Conservation (phyloP, 2,329 filamentous ascomycete genomes). For the Pestalotiopsis sp. region DNA sequence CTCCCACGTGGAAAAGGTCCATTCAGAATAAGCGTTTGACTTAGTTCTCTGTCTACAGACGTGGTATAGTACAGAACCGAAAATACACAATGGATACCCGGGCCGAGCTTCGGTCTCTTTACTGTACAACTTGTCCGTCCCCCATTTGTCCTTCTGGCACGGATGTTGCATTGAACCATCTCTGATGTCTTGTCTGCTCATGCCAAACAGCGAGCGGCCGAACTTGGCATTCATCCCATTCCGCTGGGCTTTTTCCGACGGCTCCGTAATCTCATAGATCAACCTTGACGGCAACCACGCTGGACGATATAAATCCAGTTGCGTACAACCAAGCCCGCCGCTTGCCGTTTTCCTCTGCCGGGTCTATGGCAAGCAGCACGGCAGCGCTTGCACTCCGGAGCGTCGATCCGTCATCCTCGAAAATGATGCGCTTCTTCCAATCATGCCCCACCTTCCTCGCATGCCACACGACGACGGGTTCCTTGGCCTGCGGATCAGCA, state of each 20-base stretch:
- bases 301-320: slow-evolving; percentile 46
- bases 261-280: neutral
- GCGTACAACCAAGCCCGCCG: slow-evolving; percentile 58
- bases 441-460: slow-evolving; percentile 13
- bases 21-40: too few species aligned
- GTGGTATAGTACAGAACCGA: neutral
- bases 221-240: neutral
- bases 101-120: neutral
- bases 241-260: neutral
- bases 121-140: neutral
- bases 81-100: neutral
- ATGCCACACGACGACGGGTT: slow-evolving; percentile 49
- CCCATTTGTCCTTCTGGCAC: too few species aligned
- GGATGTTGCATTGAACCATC: too few species aligned
- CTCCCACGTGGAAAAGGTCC: too few species aligned
- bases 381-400: slow-evolving; percentile 52
- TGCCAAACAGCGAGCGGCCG: too few species aligned
- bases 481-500: slow-evolving; percentile 34
- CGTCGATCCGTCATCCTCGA: slow-evolving; percentile 55
- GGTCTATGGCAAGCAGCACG: slow-evolving; percentile 53
- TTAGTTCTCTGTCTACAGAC: neutral
- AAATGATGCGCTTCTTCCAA: slow-evolving; percentile 50
- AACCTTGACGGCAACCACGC: slow-evolving; percentile 13
- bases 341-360: slow-evolving; percentile 39
- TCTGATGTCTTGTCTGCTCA: too few species aligned